Evolutionary conservation across 2,329 filamentous ascomycete genomes (phyloP).

Genomic region (Xylaria polymorpha): DNA sequence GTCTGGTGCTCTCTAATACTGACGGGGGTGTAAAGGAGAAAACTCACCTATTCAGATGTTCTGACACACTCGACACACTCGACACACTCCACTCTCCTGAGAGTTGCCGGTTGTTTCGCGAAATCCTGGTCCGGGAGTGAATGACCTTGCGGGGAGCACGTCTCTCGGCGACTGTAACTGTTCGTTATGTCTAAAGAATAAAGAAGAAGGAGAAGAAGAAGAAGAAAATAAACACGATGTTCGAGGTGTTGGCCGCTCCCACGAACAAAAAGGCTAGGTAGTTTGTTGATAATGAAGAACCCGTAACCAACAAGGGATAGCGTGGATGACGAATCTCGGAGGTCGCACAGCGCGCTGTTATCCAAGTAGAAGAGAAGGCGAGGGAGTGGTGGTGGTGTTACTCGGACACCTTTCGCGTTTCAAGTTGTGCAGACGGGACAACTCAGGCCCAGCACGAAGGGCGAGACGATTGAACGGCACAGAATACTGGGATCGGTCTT

Average conservation of each 20-base stretch:
- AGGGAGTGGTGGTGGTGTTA: conserved; percentile 41
- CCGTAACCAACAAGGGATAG: conserved; percentile 1
- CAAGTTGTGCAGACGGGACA: conserved; percentile 49
- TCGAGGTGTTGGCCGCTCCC: conserved; percentile 12
- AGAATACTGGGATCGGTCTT: conserved; percentile 45
- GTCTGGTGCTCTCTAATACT: conserved; percentile 38
- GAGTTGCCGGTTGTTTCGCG: conserved; percentile 32
- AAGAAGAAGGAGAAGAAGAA: not conserved
- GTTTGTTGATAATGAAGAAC: conserved; percentile 25
- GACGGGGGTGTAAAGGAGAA: conserved; percentile 49
- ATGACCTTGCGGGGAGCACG: conserved; percentile 3
- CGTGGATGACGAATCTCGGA: conserved; percentile 36
- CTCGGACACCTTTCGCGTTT: conserved; percentile 54
- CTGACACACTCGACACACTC: conserved; percentile 51
- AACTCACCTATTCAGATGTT: conserved; percentile 58
- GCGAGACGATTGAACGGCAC: conserved; percentile 40
- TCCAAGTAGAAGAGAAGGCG: conserved; percentile 40
- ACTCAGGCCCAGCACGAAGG: conserved; percentile 42
- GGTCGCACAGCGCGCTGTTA: conserved; percentile 44
- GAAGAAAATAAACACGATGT: not conserved
- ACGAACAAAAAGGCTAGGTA: not conserved
- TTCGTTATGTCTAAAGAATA: not conserved
- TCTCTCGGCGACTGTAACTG: not conserved
- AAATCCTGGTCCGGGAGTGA: conserved; percentile 13
- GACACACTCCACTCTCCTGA: conserved; percentile 48